A percentile compares a stretch with the other conserved stretches of the same genome.
phyloP scores from a whole-genome alignment of 352 stramenopile genomes.

The Lagenidium giganteum region DNA sequence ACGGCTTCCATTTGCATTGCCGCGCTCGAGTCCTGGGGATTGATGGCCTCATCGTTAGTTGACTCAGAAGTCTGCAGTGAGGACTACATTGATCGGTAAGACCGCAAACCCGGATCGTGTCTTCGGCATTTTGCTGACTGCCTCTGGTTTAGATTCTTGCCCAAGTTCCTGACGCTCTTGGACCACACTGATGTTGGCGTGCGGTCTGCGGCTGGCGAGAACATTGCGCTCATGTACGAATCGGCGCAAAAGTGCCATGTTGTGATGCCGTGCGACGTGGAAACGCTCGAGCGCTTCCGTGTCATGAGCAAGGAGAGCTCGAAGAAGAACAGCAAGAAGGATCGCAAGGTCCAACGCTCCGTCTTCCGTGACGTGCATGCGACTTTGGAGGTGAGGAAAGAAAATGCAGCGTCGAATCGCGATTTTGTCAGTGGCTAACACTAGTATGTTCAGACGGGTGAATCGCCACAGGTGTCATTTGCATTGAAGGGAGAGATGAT shows the following conservation, averaged over 20 bases:
- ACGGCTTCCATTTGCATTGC: constrained; percentile 51
- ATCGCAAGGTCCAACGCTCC: constrained; percentile 79
- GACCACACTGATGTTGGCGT: constrained; percentile 81
- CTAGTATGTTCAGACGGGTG: constrained; percentile 41
- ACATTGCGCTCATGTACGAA: constrained; percentile 83
- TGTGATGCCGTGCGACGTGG: constrained; percentile 45
- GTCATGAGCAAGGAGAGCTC: constrained; percentile 85
- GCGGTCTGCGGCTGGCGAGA: constrained; percentile 74
- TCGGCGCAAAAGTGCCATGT: constrained; percentile 40
- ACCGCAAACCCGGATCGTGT: too few relatives aligned
- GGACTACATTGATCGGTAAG: constrained; percentile 56
- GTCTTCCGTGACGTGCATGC: constrained; percentile 83
- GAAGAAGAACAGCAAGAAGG: constrained; percentile 89
- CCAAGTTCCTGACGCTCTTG: constrained; percentile 62
- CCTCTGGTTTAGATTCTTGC: constrained; percentile 40
- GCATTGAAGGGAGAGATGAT: constrained; percentile 69
- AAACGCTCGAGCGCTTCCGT: constrained; percentile 66
- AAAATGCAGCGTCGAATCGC: not conserved
- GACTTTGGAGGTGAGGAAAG: constrained; percentile 53
- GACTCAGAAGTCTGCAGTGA: too few relatives aligned
- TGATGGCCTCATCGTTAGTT: constrained; percentile 55
- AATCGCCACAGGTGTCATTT: constrained; percentile 75
- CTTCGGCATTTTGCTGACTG: not conserved
- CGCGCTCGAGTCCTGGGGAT: constrained; percentile 69
- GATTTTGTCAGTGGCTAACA: not conserved